Base-by-base conservation (phyloP, 2,329 filamentous ascomycete species). In the Fusarium piperis region DNA sequence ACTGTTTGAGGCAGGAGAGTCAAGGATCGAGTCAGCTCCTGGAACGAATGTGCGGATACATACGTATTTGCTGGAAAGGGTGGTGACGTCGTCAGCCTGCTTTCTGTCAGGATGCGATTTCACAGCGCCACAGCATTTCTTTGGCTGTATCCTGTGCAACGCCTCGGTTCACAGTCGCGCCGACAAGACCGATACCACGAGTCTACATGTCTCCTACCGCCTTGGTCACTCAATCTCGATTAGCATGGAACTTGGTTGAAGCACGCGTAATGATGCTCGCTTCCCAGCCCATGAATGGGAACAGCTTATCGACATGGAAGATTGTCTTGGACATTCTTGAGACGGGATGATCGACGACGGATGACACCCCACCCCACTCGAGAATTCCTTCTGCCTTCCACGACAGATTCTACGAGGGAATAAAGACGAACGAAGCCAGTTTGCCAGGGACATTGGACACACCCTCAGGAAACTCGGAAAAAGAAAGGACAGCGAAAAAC, bases 1-100 rank as follows among this genome's bases (percentile, higher is more conserved):
- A 62, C 59, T 48, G 44, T 48, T 48, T 48, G 28, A 38, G 23
- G 23, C 48, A 30, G 41, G 36, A 44, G 36, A 39, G 59, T 59
- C 59, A 73, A 67, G 59, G 52, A 62, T 59, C 62, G 64, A 70
- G 46, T 61, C 66, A 57, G 63, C 62, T 60, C 63, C 64, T 20
- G 28, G 56, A 46, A 70, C 56, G 61, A 30, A 60, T 59, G 52
- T 55, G 44, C 33, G 32, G 58, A 67, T 72, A 44, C 41, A 41
- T 62, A 46, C 58, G 60, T 65, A 62, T 69, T 55, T 46, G 28
- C 32, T 52, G 62, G 46, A 57, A 62, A 62, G 62, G 63, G 51
- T 62, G 67, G 64, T 73, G 70, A 73, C 70, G 70, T 73, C 70
- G 70, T 51, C 59, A 59, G 63, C 39, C 67, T 67, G 66, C 63